Conservation (phyloP, 2,329 filamentous ascomycete species). For the Xylariaceae sp. region DNA sequence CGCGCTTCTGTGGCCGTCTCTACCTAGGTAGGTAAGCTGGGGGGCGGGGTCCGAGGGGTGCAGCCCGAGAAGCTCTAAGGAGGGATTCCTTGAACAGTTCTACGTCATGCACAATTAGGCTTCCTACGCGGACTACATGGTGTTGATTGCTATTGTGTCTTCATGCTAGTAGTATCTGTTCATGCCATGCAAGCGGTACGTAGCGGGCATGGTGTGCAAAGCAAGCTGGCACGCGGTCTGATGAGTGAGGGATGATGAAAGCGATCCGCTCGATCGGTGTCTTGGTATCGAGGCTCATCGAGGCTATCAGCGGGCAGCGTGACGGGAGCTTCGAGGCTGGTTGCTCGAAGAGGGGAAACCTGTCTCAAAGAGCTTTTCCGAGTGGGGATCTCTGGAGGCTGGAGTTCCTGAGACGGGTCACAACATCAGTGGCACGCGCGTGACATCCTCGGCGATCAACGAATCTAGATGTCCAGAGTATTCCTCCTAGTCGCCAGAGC, state of each 20-base stretch:
- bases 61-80: no score
- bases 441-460: no score
- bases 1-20: no score
- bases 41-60: no score
- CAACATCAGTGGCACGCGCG: no score
- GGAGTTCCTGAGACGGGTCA: no score
- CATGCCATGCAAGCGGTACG: conserved; percentile 13
- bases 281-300: no score
- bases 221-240: conserved; percentile 17
- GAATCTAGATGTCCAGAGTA: no score
- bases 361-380: neutral
- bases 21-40: no score
- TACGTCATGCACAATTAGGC: neutral
- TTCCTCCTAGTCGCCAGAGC: no score
- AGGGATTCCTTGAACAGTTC: no score
- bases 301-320: neutral
- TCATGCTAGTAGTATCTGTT: neutral
- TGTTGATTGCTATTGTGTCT: neutral
- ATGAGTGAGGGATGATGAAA: conserved; percentile 30
- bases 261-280: conserved; percentile 19
- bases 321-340: conserved; percentile 14
- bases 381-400: no score
- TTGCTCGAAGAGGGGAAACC: conserved; percentile 19
- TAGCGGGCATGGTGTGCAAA: conserved; percentile 5
- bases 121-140: neutral